Evolutionary conservation across 1,284 basidiomycete genomes (phyloP).

Genomic region (Cryptococcus sp.): DNA sequence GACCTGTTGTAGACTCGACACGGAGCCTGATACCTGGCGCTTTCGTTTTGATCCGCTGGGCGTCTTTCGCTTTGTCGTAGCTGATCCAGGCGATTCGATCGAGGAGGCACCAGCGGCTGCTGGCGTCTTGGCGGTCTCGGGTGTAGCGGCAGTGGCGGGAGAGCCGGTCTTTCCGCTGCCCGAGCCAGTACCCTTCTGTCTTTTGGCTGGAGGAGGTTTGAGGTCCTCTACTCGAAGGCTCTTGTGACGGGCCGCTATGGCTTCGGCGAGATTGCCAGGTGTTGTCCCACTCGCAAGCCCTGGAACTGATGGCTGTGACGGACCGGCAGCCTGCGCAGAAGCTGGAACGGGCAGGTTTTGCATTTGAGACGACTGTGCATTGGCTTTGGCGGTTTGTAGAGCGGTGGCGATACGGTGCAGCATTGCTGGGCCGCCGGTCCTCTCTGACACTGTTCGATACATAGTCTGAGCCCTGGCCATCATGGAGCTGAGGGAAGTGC

Average conservation of each 20-base stretch:
- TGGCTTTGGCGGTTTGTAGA: background rate
- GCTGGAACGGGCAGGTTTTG: background rate
- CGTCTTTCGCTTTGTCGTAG: constrained; percentile 19
- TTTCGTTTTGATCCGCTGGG: constrained; percentile 12
- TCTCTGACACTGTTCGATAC: constrained; percentile 10
- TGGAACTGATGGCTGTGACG: constrained; percentile 3
- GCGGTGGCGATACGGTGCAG: constrained; percentile 7
- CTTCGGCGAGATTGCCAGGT: constrained; percentile 19
- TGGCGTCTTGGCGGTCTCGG: constrained; percentile 27
- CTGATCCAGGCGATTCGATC: constrained; percentile 15
- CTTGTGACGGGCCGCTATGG: constrained; percentile 32
- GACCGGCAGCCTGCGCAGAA: background rate
- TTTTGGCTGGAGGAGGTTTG: constrained; percentile 46
- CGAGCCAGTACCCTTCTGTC: constrained; percentile 19
- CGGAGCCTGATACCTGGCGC: background rate
- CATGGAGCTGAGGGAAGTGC: constrained; percentile 12
- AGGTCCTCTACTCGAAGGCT: constrained; percentile 47
- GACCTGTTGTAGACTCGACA: constrained; percentile 7
- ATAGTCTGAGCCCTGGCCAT: constrained; percentile 12
- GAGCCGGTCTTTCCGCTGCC: constrained; percentile 16
- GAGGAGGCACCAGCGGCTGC: constrained; percentile 9
- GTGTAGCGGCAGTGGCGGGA: constrained; percentile 24
- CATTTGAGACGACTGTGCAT: constrained; percentile 1
- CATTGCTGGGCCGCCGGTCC: constrained; percentile 8
- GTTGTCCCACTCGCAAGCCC: constrained; percentile 3